These are phyloP conservation scores for Croton setiger DNA, from an alignment of 441 rosid genomes.

Conservation along the genomic window DNA sequence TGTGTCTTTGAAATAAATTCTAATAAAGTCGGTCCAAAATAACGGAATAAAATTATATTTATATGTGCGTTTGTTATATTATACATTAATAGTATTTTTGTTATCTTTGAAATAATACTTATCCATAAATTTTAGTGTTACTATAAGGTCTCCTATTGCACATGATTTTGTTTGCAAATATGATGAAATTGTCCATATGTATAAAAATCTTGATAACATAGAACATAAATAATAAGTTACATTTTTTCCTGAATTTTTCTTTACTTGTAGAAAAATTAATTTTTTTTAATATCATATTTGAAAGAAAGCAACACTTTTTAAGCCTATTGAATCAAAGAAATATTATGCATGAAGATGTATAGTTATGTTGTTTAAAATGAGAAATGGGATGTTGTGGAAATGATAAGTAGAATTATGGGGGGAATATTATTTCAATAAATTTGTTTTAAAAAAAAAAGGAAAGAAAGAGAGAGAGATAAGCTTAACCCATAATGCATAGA, in stretches of 20 bases:
- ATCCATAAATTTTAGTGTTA: not conserved
- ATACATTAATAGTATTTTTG: not conserved
- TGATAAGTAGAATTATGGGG: not conserved
- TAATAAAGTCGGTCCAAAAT: conserved; percentile 1
- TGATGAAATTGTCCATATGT: not conserved
- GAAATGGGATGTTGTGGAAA: too few relatives aligned
- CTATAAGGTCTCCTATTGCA: not conserved
- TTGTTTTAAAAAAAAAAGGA: not conserved
- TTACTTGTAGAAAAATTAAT: too few relatives aligned
- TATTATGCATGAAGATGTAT: too few relatives aligned
- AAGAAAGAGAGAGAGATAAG: not conserved
- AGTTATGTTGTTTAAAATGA: too few relatives aligned
- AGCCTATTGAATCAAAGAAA: too few relatives aligned
- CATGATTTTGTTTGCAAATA: not conserved
- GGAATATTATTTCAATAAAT: not conserved
- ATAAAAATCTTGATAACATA: too few relatives aligned
- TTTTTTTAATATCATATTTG: too few relatives aligned
- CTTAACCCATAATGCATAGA: not conserved
- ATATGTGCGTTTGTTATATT: not conserved
- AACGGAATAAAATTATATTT: not conserved
- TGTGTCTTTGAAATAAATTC: conserved; percentile 1
- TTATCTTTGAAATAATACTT: not conserved
- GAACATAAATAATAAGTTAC: too few relatives aligned
- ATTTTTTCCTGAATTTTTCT: not conserved
- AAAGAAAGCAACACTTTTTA: too few relatives aligned